Base-by-base conservation (phyloP, 164 flowering plant genomes). In the Houttuynia cordata region DNA sequence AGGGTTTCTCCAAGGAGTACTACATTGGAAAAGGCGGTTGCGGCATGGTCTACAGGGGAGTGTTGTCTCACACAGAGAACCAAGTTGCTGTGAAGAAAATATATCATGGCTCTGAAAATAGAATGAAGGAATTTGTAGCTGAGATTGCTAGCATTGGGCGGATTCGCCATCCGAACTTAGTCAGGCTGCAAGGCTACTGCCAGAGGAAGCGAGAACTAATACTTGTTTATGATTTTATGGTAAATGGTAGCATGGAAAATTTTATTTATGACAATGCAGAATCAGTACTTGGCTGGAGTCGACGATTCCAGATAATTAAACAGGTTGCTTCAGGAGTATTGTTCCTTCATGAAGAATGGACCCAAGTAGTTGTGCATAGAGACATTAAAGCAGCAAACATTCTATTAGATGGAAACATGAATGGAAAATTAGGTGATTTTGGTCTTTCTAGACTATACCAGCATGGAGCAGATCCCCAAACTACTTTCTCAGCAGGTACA, bases 151-250 rank as follows among this genome's bases (percentile, higher is more conserved):
- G 77, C 62, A 74, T 80, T 0, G 88, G 92, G 3, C 76, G 84
- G 49, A 74, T 86, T 34, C 78, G 85, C 14, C 88, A 83, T 53
- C 63, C 84, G 40, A 86, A 86, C 47, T 61, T 83, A 41, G 88
- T 83, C 62, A 84, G 80, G 51, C 59, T 65, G 39, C 59, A 54
- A 47, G 70, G 70, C 4, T 67, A 64, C 59, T 61, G 70, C 51
- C 60, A 61, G 23, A n/a, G 65, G n/a, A 30, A 59, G 7, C 25
- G 61, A 9, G 65, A 61, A 23, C 56, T 67, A 15, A 72, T 85
- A 23, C 81, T 85, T 10, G 91, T 85, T 7, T 83, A 85, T 23
- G 88, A 85, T 34, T 85, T 39, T 65, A 81, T 85, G 91, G 61
- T 72, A 4, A 83, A 85, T 52, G 85, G 88, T 0, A 85, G 91